These are phyloP conservation scores for Orychophragmus violaceus DNA, from an alignment of 345 rosid species.

Conservation along the genomic window DNA sequence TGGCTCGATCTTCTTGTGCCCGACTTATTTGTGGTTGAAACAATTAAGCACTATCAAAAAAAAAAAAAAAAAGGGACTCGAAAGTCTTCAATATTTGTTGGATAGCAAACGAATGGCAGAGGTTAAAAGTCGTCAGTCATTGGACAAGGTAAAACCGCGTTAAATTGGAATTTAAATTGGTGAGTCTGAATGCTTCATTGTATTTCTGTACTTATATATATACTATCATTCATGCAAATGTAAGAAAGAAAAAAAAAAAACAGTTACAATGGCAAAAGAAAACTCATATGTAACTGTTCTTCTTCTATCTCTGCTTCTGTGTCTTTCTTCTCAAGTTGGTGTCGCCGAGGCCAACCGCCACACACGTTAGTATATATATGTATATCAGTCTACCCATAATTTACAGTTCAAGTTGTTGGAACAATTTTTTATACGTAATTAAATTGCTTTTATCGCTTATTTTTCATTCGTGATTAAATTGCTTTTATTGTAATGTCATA, in stretches of 20 bases:
- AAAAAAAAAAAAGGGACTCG: background rate
- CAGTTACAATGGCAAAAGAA: conserved; percentile 2
- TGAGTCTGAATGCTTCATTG: background rate
- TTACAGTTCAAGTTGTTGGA: no score
- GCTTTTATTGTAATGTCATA: no score
- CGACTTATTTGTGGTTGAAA: no score
- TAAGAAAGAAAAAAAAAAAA: background rate
- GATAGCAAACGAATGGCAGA: conserved; percentile 5
- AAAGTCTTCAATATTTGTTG: background rate
- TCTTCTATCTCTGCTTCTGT: conserved; percentile 1
- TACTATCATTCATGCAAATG: background rate
- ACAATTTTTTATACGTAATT: no score
- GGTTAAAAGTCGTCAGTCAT: background rate
- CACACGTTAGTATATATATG: background rate
- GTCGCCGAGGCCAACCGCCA: background rate
- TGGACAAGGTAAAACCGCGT: background rate
- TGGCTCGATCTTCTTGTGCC: background rate
- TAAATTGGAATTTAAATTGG: background rate
- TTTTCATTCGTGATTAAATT: no score
- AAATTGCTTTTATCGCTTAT: no score
- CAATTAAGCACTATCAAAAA: no score
- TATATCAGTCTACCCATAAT: no score
- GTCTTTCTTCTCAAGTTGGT: conserved; percentile 2
- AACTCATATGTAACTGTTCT: background rate
- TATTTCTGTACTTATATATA: background rate